These are phyloP conservation scores for Mortierella sp. DNA, from an alignment of 371 early-diverging fungal genomes.

Conservation along the genomic window DNA sequence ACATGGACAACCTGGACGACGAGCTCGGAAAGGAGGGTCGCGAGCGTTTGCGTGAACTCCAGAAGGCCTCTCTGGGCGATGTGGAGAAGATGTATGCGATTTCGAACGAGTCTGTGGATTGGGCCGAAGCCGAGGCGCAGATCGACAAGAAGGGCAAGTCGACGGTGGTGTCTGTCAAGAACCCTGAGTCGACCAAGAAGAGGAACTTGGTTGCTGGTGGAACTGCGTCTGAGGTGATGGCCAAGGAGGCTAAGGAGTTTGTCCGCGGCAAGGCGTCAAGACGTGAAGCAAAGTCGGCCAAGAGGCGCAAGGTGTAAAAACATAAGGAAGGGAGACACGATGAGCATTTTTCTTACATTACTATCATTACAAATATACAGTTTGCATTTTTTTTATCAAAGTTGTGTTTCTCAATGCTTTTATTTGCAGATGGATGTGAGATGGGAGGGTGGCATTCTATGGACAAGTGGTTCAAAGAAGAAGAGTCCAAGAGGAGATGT, in stretches of 20 bases:
- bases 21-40: conserved; percentile 89
- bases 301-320: conserved; percentile 54
- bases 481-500: background rate
- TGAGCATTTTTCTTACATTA: background rate
- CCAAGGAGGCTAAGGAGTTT: conserved; percentile 54
- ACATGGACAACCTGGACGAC: conserved; percentile 76
- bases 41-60: conserved; percentile 79
- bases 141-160: conserved; percentile 66
- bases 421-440: background rate
- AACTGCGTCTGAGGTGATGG: conserved; percentile 44
- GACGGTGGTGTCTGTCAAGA: conserved; percentile 83
- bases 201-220: conserved; percentile 46
- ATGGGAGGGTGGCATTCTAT: background rate
- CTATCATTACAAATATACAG: background rate
- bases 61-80: conserved; percentile 86
- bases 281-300: conserved; percentile 41
- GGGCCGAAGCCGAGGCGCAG: conserved; percentile 73
- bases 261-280: conserved; percentile 50
- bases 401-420: no score
- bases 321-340: background rate
- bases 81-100: conserved; percentile 85
- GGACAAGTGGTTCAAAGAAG: background rate
- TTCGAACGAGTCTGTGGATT: conserved; percentile 77
- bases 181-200: conserved; percentile 81
- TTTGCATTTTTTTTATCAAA: background rate